Evolutionary conservation across 805 yeast species (phyloP), one percentile per base, ranked within the genome.

Genomic region (Brettanomyces anomalus): DNA sequence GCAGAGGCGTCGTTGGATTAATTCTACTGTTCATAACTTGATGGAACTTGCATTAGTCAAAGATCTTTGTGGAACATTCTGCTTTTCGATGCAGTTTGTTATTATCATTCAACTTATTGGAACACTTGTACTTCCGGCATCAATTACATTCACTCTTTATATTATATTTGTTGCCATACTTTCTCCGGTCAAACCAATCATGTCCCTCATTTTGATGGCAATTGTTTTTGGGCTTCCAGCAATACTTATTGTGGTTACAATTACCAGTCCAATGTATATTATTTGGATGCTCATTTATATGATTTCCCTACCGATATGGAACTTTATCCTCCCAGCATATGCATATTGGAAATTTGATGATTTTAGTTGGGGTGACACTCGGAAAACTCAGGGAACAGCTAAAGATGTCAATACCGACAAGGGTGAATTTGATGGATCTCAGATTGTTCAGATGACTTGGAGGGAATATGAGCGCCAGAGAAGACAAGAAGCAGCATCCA

Each of bases 1-100:
- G 1, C 97, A 88, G 61, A 81, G 97, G 61, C 85, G 97, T 67
- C 84, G 97, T 60, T 88, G 97, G 97, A 88, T 88, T 53, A 88
- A 88, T 62, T 88, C 96, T 4, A 89, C 97, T 0, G 89, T 88
- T 32, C 97, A 88, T 63, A 88, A 88, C 57, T 73, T 88, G 62
- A 74, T 89, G 79, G 97, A 88, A 61, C 75, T 88, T 55, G 85
- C 82, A 4, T 65, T 85, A 48, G 89, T 88, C 17, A 78, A 79
- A 42, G 96, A 88, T 60, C 70, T 89, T 49, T 88, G 97, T 71
- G 97, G 97, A 51, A 86, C 94, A 0, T 88, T 88, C 59, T 87
- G 96, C 53, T 85, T 89, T 53, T 87, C 96, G 1, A 88, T 88
- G 97, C 96, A 88, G 62, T 88, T 88, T 64, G 85, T 86, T 45